Base-by-base conservation (phyloP, 257 asterid genomes). In the Paulownia fortunei region DNA sequence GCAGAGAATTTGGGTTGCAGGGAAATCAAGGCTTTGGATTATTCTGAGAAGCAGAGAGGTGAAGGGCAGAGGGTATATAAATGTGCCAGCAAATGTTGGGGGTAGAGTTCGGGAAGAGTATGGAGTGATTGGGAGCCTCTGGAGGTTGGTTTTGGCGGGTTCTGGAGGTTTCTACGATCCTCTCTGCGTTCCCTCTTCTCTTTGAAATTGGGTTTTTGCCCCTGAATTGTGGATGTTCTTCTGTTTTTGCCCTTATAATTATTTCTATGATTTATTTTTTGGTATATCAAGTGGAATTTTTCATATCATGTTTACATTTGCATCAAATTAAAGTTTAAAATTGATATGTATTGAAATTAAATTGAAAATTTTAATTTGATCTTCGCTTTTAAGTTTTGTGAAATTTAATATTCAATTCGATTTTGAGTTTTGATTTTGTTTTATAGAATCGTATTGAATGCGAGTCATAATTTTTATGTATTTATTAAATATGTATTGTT, bases 61-160 rank as follows among this genome's bases (percentile, higher is more conserved):
- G 58, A 6, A 19, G 8, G 11, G 55, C 13, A 8, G 6, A 21
- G 67, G 0, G 8, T 12, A 6, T 56, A 21, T 72, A 56, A 36
- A 52, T 1, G 16, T 4, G 6, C 7, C 15, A 26, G 41, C n/a
- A 1, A 0, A 4, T 10, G 60, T 19, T 36, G 23, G 11, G 49
- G 42, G 42, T 24, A 1, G 12, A 23, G 49, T 49, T 58, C 41
- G 16, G 1, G 77, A 72, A 72, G 77, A 72, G 56, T 55, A 23
- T 36, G 18, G 77, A 55, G 30, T 7, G 49, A 36, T 37, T 51
- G 51, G 10, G 70, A 18, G 46, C 66, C 44, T 37, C 4, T 37
- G 15, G 51, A 18, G 0, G 32, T 54, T 36, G 12, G 3, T 72
- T 39, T 72, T 37, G 77, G 68, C 68, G 77, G 76, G 55, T 37